These are phyloP conservation scores for Handroanthus guayacan DNA, from an alignment of 257 asterid genomes.

Conservation along the genomic window DNA sequence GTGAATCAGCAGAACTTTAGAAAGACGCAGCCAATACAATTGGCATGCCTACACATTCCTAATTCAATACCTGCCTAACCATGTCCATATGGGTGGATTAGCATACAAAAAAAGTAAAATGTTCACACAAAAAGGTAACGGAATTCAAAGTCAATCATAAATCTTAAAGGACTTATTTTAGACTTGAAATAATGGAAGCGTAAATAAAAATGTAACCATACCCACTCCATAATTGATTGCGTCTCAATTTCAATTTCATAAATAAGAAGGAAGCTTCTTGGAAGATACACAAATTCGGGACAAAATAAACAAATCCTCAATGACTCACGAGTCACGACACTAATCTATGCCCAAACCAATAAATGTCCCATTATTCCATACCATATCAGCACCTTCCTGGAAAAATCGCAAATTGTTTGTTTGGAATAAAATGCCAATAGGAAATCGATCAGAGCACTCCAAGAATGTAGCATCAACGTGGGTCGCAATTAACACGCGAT, in stretches of 20 bases:
- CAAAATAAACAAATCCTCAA: background rate
- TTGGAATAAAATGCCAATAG: background rate
- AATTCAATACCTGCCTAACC: too few species aligned
- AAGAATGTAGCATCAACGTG: background rate
- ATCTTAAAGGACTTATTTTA: too few species aligned
- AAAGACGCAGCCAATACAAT: background rate
- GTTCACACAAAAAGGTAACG: too few species aligned
- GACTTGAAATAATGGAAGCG: too few species aligned
- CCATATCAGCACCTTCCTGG: constrained; percentile 5
- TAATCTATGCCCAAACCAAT: background rate
- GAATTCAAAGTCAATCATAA: too few species aligned
- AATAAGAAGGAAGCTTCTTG: background rate
- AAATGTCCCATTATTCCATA: constrained; percentile 12
- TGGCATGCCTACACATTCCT: background rate
- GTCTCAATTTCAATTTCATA: too few species aligned
- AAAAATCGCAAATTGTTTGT: background rate
- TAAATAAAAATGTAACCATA: too few species aligned
- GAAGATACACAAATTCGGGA: background rate
- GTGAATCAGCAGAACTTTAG: too few species aligned
- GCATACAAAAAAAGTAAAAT: too few species aligned
- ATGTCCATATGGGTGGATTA: too few species aligned
- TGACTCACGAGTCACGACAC: background rate
- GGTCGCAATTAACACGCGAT: background rate
- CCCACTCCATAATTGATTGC: too few species aligned
- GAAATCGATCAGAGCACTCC: constrained; percentile 15